Evolutionary conservation across 805 yeast genomes (phyloP), one percentile per base, ranked within the genome.

Genomic region (Suhomyces xylopsoci): DNA sequence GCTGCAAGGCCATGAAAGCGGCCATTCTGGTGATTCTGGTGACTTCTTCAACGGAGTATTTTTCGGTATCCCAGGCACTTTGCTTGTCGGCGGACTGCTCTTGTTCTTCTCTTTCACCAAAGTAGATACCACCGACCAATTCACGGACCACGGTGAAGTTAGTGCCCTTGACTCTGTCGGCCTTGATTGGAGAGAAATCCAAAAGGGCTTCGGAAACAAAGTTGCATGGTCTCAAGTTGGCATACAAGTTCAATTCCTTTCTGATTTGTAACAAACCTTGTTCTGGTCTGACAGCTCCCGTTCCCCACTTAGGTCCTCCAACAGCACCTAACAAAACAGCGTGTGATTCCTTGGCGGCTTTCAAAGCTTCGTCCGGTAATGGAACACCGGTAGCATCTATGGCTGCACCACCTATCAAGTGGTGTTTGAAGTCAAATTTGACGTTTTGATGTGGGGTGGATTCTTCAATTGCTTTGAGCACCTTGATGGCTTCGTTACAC

Each of bases 251-350:
- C 67, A 94, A 82, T 70, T 91, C 98, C 72, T 94, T 94, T 74
- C 99, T 84, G 70, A 94, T 93, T 76, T 92, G 82, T 59, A 94
- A 81, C 60, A 94, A 81, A 55, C 99, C 99, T 74, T 90, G 98
- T 71, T 94, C 99, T 49, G 99, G 99, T 76, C 99, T 85, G 46
- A 93, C 98, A 10, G 80, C 66, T 48, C 97, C 97, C 25, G 97
- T 89, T 36, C 98, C 98, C 99, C 99, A 94, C 75, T 94, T 94
- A 56, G 99, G 99, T 32, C 99, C 99, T 58, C 99, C 99, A 32
- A 94, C 99, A 7, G 99, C 97, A 60, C 99, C 99, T 52, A 94
- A 79, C 59, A 94, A 77, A n/a, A 94, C 96, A 24, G 98, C 99
- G 68, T 93, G 96, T 1, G 98, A 87, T 45, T 76, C 74, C 72